Base-by-base conservation (phyloP, 2,329 filamentous ascomycete species). In the Cercospora sp. region DNA sequence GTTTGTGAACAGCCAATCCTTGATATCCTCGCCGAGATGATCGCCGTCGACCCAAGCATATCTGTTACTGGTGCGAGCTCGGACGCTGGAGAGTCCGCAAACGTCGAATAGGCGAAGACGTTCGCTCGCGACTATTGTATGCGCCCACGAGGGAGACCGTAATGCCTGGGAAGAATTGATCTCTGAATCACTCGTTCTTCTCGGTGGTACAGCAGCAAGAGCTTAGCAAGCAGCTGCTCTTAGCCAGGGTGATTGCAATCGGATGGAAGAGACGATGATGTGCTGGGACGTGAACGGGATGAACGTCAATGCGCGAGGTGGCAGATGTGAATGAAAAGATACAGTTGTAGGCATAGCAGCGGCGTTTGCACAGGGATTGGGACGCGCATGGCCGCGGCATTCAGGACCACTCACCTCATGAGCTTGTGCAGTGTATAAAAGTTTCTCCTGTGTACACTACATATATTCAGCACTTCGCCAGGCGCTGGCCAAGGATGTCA, bases 11-110 rank as follows among this genome's bases (percentile, higher is more conserved):
- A 95, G 91, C 89, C 94, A 70, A 92, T 98, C 76, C 89, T 99
- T 75, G 94, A 99, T 81, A 90, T 98, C 75, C 89, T 99, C 71
- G 95, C 95, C 73, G 93, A 97, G 83, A 97, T 99, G 93, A 97
- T 99, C 77, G 94, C 94, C 72, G 89, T 94, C 80, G 95, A 98
- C 83, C 87, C 90, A 71, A 88, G 79, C 75, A 83, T 83, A 78
- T 75, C 77, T 30, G 75, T 79, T 57, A 74, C 73, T 12, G 72
- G 76, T 60, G 66, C 70, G 55, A 70, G 62, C 18, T 74, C 72
- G 28, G 72, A 75, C 57, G 71, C 74, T 30, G 75, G 73, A 57
- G 75, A 72, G 12, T 72, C 74, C 63, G 70, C 68, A 31, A 75
- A 60, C 33, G 75, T 78, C 65, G 76, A 78, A 71, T 78, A 76